phyloP scores from a whole-genome alignment of 2,329 filamentous ascomycete genomes.

The Phaeosphaeria sp. region DNA sequence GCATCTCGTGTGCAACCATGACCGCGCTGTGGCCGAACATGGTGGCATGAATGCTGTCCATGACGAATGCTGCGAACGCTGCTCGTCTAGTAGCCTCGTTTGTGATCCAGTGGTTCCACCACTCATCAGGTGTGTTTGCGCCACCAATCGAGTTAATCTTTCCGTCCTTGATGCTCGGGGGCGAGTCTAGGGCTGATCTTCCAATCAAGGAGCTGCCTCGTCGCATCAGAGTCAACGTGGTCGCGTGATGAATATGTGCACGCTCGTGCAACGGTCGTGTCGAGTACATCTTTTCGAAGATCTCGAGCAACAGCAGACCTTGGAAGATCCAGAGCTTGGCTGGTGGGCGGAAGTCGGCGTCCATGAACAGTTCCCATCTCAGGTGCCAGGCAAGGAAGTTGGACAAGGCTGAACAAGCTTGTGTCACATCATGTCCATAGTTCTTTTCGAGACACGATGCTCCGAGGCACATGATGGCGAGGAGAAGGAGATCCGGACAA shows the following conservation, averaged over 20 bases:
- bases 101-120: conserved; percentile 96
- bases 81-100: conserved; percentile 89
- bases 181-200: conserved; percentile 82
- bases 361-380: conserved; percentile 96
- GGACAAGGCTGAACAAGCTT: conserved; percentile 80
- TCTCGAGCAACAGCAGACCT: conserved; percentile 82
- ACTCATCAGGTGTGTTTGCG: conserved; percentile 79
- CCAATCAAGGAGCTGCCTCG: conserved; percentile 90
- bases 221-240: conserved; percentile 93
- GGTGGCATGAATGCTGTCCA: conserved; percentile 94
- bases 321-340: conserved; percentile 98
- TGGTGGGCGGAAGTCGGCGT: conserved; percentile 85
- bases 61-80: conserved; percentile 91
- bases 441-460: conserved; percentile 87
- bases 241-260: conserved; percentile 95
- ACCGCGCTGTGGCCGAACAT: conserved; percentile 98
- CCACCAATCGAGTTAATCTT: conserved; percentile 55
- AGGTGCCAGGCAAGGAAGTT: conserved; percentile 92
- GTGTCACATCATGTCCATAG: conserved; percentile 75
- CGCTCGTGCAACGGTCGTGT: conserved; percentile 90
- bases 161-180: conserved; percentile 74
- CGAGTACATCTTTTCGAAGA: conserved; percentile 98
- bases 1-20: conserved; percentile 96
- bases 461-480: conserved; percentile 91
- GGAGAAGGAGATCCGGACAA: conserved; percentile 81